Conservation (phyloP, 1,139 yeast species). For the Hyphopichia khmerensis region DNA sequence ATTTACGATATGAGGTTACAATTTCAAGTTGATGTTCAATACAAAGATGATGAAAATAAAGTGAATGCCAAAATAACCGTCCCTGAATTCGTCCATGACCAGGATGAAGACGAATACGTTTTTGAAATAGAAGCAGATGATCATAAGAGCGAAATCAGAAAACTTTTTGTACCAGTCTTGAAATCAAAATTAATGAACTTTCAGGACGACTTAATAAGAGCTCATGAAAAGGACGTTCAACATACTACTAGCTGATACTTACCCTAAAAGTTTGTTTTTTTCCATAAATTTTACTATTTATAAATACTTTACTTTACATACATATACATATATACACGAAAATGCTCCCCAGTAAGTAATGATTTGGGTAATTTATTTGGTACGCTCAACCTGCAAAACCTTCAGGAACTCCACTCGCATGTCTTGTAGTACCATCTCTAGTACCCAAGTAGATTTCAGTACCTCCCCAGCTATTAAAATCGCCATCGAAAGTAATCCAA, state of each 20-base stretch:
- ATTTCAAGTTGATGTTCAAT: conserved; percentile 34
- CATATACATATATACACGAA: neutral
- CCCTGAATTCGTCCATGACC: conserved; percentile 75
- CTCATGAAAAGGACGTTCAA: conserved; percentile 62
- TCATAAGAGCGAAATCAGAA: conserved; percentile 36
- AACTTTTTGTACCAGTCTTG: conserved; percentile 51
- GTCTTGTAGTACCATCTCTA: conserved; percentile 49
- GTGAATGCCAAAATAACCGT: conserved; percentile 43
- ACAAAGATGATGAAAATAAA: conserved; percentile 22
- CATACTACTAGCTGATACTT: conserved; percentile 27
- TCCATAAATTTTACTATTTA: neutral
- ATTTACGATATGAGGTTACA: conserved; percentile 63
- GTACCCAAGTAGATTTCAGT: conserved; percentile 57
- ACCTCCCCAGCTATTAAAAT: conserved; percentile 58
- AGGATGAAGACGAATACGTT: conserved; percentile 61
- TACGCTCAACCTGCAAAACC: conserved; percentile 56
- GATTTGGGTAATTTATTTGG: neutral
- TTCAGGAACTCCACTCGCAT: conserved; percentile 87
- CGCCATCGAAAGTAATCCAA: conserved; percentile 57
- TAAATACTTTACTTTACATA: neutral
- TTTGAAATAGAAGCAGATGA: conserved; percentile 48
- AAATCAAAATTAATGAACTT: conserved; percentile 50
- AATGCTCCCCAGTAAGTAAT: neutral
- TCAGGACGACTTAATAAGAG: conserved; percentile 58
- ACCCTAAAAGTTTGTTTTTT: neutral